Conservation (phyloP, 495 filamentous ascomycete genomes). For the Aspergillus indologenus region DNA sequence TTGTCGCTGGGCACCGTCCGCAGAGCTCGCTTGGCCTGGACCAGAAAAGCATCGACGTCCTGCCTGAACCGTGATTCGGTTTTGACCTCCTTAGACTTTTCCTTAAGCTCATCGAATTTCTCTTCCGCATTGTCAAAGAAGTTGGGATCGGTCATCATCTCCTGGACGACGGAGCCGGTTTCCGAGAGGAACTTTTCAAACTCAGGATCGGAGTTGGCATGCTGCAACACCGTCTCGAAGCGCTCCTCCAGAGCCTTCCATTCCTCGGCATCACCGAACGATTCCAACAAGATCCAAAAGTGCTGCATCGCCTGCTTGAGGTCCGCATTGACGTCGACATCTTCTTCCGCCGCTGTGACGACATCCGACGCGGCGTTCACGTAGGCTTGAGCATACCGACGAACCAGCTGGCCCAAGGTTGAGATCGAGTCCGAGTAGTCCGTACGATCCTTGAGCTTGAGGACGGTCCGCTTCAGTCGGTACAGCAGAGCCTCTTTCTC, state of each 20-base stretch:
- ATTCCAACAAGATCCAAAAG: conserved; percentile 72
- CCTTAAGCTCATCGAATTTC: conserved; percentile 68
- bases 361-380: conserved; percentile 66
- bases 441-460: conserved; percentile 66
- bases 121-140: conserved; percentile 72
- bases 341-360: conserved; percentile 59
- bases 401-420: conserved; percentile 69
- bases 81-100: conserved; percentile 61
- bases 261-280: conserved; percentile 69
- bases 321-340: conserved; percentile 68
- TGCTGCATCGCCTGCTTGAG: conserved; percentile 72
- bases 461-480: conserved; percentile 72
- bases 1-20: conserved; percentile 64
- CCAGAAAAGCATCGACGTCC: conserved; percentile 70
- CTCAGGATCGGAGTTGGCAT: conserved; percentile 73
- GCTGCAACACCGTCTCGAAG: conserved; percentile 66
- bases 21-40: conserved; percentile 65
- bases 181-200: conserved; percentile 77
- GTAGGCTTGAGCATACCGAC: conserved; percentile 75
- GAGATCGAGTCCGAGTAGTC: conserved; percentile 86
- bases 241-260: conserved; percentile 71
- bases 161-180: conserved; percentile 67
- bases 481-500: conserved; percentile 70
- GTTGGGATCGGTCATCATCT: conserved; percentile 79
- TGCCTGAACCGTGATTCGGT: conserved; percentile 62